Base-by-base conservation (phyloP, 441 rosid species). In the Croton laevigatus region DNA sequence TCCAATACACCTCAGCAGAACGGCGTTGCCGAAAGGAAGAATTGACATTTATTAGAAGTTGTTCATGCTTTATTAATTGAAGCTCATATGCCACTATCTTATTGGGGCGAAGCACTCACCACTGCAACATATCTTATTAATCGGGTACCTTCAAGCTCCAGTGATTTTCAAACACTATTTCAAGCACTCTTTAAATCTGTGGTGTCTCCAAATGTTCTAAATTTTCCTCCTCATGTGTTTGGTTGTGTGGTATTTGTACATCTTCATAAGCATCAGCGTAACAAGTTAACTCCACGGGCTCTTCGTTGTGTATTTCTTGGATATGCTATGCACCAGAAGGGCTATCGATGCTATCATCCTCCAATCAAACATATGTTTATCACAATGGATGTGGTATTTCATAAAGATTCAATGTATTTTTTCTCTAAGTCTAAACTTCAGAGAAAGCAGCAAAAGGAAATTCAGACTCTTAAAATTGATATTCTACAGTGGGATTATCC, bases 241-340 rank as follows among this genome's bases (percentile, higher is more conserved):
- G 16, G 75, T 0, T 71, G 65, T 65, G 64, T 61, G 0, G 36
- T 27, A 0, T 68, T 62, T 62, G 55, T 54, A 8, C 62, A 73
- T n/a, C 68, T 73, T 34, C 19, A 68, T 54, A 2, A 19, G 3
- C 36, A 3, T 5, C 60, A 22, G 32, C 11, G 5, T 8, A 7
- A 54, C 12, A 20, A 54, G 27, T 22, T 54, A 13, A 19, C 59
- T 19, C 32, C 14, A 6, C 5, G 0, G 16, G 17, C 51, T 0
- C 14, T 59, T 1, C 0, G 58, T 13, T 69, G 32, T 59, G 37
- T 59, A 4, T 69, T 69, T 69, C 10, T 69, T 6, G 32, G 57
- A n/a, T 69, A 69, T 59, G 55, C 58, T 9, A 10, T 5, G 8
- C 4, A 59, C 32, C 0, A 46, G n/a, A n/a, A n/a, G n/a, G n/a